Evolutionary conservation across 2,329 filamentous ascomycete genomes (phyloP).

Genomic region (Drechslerella dactyloides): DNA sequence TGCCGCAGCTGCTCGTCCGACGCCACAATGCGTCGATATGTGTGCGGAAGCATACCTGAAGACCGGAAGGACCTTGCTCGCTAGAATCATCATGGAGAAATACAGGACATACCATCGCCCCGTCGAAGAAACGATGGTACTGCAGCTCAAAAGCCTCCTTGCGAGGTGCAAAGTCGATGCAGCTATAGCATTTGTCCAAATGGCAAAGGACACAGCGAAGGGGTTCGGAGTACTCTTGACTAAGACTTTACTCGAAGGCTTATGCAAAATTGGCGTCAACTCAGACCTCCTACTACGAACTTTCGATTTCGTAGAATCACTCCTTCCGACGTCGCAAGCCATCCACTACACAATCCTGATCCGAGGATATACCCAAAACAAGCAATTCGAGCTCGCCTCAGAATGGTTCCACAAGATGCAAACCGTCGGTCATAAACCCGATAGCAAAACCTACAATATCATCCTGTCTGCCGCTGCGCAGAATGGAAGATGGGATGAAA

Average conservation of each 20-base stretch:
- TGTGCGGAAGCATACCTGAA: slow-evolving; percentile 23
- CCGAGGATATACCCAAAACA: slow-evolving; percentile 50
- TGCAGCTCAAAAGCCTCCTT: slow-evolving; percentile 27
- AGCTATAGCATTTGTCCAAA: slow-evolving; percentile 37
- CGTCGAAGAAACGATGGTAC: slow-evolving; percentile 27
- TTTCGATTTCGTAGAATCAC: slow-evolving; percentile 34
- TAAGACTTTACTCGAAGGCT: slow-evolving; percentile 29
- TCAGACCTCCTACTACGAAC: slow-evolving; percentile 20
- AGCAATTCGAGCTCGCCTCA: slow-evolving; percentile 46
- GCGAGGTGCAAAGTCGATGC: slow-evolving; percentile 37
- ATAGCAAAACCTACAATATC: slow-evolving; percentile 51
- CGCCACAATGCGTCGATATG: slow-evolving; percentile 1
- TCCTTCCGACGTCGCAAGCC: slow-evolving; percentile 31
- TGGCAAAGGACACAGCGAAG: slow-evolving; percentile 41
- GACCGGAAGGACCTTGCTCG: slow-evolving; percentile 23
- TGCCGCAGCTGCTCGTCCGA: not conserved
- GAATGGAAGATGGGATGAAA: slow-evolving; percentile 50
- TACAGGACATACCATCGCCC: slow-evolving; percentile 32
- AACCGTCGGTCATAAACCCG: slow-evolving; percentile 48
- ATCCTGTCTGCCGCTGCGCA: slow-evolving; percentile 52
- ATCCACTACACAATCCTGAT: slow-evolving; percentile 53
- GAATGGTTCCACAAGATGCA: slow-evolving; percentile 52
- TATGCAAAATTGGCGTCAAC: slow-evolving; percentile 27
- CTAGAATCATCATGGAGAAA: slow-evolving; percentile 28
- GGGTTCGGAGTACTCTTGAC: slow-evolving; percentile 24